phyloP scores from a whole-genome alignment of 768 basidiomycete species.

The Gymnopilus dilepis region DNA sequence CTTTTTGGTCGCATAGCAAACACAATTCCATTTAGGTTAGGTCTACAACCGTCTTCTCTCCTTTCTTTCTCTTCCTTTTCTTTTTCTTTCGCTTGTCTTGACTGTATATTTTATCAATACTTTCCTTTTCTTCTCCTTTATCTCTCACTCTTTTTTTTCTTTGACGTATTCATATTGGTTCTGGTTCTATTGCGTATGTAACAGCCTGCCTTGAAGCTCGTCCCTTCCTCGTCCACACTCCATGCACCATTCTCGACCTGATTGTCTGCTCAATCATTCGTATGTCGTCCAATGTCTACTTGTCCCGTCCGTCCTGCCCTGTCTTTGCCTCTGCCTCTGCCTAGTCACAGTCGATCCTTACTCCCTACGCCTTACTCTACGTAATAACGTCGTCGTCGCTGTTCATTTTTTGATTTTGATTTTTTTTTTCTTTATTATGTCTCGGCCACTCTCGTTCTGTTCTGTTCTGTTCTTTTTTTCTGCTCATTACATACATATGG shows the following conservation, averaged over 20 bases:
- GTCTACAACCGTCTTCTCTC: slow-evolving; percentile 1
- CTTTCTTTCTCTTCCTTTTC: not conserved
- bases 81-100: not conserved
- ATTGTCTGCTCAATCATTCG: too few species aligned
- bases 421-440: not conserved
- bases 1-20: slow-evolving; percentile 1
- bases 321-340: too few species aligned
- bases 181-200: not conserved
- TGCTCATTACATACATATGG: too few species aligned
- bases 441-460: slow-evolving; percentile 16
- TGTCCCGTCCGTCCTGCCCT: too few species aligned
- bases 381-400: not conserved
- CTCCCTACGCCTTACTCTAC: not conserved
- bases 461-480: slow-evolving; percentile 7
- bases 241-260: too few species aligned
- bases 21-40: not conserved
- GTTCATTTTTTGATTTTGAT: not conserved
- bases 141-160: slow-evolving; percentile 7
- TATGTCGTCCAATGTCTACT: too few species aligned
- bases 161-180: too few species aligned
- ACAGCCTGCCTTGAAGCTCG: not conserved
- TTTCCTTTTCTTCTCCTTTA: slow-evolving; percentile 9
- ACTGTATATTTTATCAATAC: slow-evolving; percentile 19
- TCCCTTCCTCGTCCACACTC: not conserved
- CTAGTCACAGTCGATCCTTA: not conserved